Conservation (phyloP, 768 basidiomycete species). For the Hygrocybe coccinea region DNA sequence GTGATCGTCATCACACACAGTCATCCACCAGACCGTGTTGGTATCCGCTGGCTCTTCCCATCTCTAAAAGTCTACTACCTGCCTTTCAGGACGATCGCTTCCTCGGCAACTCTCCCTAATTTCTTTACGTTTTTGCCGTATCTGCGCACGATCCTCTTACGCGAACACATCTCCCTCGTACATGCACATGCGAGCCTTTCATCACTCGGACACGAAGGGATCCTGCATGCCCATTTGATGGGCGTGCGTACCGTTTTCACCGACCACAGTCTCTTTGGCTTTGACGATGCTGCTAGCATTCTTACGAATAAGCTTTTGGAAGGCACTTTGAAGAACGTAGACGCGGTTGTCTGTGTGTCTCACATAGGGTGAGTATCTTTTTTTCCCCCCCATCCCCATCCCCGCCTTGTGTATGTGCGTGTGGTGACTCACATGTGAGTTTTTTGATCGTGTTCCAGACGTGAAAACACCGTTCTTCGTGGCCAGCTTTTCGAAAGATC, state of each 20-base stretch:
- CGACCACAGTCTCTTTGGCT: constrained; percentile 94
- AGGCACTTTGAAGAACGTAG: constrained; percentile 82
- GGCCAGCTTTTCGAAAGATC: constrained; percentile 64
- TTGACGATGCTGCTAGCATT: constrained; percentile 95
- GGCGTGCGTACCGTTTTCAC: constrained; percentile 91
- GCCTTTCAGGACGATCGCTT: constrained; percentile 82
- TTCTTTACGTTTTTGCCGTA: constrained; percentile 92
- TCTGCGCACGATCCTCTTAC: constrained; percentile 78
- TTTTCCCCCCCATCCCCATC: background rate
- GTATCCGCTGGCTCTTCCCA: constrained; percentile 84
- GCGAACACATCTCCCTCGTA: constrained; percentile 81
- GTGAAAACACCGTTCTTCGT: constrained; percentile 94
- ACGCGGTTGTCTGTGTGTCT: constrained; percentile 93
- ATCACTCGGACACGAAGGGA: constrained; percentile 86
- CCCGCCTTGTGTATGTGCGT: too few relatives aligned
- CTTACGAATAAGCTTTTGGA: constrained; percentile 93
- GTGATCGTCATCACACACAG: constrained; percentile 95
- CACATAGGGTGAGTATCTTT: constrained; percentile 74
- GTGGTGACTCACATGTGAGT: background rate
- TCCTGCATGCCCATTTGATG: constrained; percentile 83
- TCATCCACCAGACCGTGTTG: constrained; percentile 79
- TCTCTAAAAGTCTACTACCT: constrained; percentile 92
- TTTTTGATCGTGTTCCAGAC: constrained; percentile 44
- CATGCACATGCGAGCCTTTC: constrained; percentile 92
- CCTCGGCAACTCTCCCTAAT: constrained; percentile 90